A percentile compares a stretch with the other conserved stretches of the same genome.
Conservation (phyloP, 495 filamentous ascomycete species). For the Penicillium argentinense region DNA sequence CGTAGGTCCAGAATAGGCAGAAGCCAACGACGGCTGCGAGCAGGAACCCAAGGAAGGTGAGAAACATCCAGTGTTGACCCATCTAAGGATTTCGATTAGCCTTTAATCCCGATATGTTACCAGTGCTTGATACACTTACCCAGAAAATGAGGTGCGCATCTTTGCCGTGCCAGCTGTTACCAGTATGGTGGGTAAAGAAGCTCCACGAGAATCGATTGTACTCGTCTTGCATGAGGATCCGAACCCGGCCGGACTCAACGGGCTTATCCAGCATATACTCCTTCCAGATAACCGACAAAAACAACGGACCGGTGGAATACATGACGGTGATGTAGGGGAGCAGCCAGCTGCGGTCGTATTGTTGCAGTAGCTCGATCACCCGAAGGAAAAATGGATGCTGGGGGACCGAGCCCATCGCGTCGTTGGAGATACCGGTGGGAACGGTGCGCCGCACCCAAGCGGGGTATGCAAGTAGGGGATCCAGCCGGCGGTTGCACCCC, state of each 20-base stretch:
- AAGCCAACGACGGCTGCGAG: constrained; percentile 58
- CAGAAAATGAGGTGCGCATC: constrained; percentile 79
- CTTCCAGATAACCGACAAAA: constrained; percentile 82
- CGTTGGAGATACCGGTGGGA: constrained; percentile 86
- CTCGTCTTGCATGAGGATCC: constrained; percentile 62
- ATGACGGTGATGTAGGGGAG: constrained; percentile 89
- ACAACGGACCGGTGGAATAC: constrained; percentile 82
- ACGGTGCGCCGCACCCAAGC: constrained; percentile 78
- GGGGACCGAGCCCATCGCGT: constrained; percentile 79
- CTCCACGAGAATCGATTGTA: constrained; percentile 71
- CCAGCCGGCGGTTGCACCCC: constrained; percentile 80
- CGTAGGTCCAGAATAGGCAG: constrained; percentile 57
- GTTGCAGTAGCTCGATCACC: constrained; percentile 66
- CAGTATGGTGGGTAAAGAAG: constrained; percentile 74
- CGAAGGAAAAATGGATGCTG: constrained; percentile 81
- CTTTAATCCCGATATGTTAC: no score
- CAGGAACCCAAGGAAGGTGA: constrained; percentile 64
- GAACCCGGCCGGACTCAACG: constrained; percentile 44
- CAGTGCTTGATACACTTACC: no score
- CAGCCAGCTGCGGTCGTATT: constrained; percentile 73
- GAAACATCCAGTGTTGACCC: constrained; percentile 70
- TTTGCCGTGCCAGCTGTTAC: constrained; percentile 74
- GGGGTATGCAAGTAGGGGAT: constrained; percentile 77
- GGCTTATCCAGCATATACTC: constrained; percentile 58
- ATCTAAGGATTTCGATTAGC: constrained; percentile 41